These are phyloP conservation scores for Neoarthrinium moseri DNA, from an alignment of 2,329 filamentous ascomycete genomes.

Conservation along the genomic window DNA sequence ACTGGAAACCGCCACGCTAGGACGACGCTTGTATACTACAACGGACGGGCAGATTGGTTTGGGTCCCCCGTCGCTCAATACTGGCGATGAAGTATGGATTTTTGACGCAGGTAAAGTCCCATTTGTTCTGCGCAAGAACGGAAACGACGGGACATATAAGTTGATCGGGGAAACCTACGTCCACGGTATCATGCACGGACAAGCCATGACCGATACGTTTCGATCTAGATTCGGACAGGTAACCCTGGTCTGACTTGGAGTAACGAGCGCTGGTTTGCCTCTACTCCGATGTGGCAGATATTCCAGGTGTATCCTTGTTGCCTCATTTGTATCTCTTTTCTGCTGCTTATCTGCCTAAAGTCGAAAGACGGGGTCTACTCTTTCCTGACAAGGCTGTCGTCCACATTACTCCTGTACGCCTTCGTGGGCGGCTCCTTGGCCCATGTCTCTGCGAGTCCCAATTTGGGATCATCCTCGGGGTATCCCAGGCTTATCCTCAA, in stretches of 20 bases:
- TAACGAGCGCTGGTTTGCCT: too few relatives aligned
- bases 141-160: not conserved
- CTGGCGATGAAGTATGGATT: not conserved
- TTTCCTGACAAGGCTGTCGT: slow-evolving; percentile 47
- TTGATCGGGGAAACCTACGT: not conserved
- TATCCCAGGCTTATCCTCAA: slow-evolving; percentile 71
- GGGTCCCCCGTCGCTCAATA: not conserved
- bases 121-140: not conserved
- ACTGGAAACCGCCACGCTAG: not conserved
- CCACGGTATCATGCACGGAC: not conserved
- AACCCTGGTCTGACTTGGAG: not conserved
- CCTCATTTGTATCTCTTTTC: too few relatives aligned
- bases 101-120: not conserved
- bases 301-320: too few relatives aligned
- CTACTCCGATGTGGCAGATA: too few relatives aligned
- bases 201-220: not conserved
- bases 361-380: too few relatives aligned
- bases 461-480: slow-evolving; percentile 76
- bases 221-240: not conserved
- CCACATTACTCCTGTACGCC: slow-evolving; percentile 52
- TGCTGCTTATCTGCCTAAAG: too few relatives aligned
- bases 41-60: not conserved
- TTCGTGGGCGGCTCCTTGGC: slow-evolving; percentile 47
- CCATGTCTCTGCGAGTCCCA: slow-evolving; percentile 81
- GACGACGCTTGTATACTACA: not conserved